Percentiles rank a stretch among this genome's conserved stretches.
phyloP scores from a whole-genome alignment of 768 basidiomycete genomes.

The Trametes villosa region DNA sequence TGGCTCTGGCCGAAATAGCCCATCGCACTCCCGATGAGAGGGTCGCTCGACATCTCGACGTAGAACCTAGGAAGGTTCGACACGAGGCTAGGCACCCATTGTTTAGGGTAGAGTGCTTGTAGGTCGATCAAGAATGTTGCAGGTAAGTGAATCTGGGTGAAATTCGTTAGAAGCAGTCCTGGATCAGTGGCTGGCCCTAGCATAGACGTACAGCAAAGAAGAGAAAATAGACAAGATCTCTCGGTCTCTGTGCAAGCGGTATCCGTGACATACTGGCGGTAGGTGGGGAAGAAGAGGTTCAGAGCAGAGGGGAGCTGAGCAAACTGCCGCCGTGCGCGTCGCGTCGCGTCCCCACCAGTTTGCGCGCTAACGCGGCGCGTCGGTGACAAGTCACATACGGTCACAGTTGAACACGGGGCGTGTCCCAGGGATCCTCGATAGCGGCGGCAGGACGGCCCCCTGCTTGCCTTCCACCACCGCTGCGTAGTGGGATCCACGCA shows the following conservation, averaged over 20 bases:
- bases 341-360: too few species aligned
- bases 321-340: too few species aligned
- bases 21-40: constrained; percentile 58
- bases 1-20: constrained; percentile 41
- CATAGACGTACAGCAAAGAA: constrained; percentile 61
- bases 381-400: too few species aligned
- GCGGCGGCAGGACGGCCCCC: too few species aligned
- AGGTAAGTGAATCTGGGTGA: constrained; percentile 68
- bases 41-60: constrained; percentile 64
- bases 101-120: constrained; percentile 64
- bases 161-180: neutral
- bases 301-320: too few species aligned
- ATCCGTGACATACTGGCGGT: constrained; percentile 16
- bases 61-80: constrained; percentile 53
- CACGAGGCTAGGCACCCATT: constrained; percentile 53
- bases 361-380: too few species aligned
- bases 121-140: constrained; percentile 73
- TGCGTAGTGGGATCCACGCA: too few species aligned
- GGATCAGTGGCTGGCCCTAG: constrained; percentile 18
- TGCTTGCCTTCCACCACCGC: too few species aligned
- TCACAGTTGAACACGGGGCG: too few species aligned
- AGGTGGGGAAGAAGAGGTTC: too few species aligned
- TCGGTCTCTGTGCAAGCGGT: constrained; percentile 58
- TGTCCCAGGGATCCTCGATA: too few species aligned
- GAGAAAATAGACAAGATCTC: constrained; percentile 69